Conservation (phyloP, 108 stramenopile genomes). For the Pseudonitzschia multistriata region DNA sequence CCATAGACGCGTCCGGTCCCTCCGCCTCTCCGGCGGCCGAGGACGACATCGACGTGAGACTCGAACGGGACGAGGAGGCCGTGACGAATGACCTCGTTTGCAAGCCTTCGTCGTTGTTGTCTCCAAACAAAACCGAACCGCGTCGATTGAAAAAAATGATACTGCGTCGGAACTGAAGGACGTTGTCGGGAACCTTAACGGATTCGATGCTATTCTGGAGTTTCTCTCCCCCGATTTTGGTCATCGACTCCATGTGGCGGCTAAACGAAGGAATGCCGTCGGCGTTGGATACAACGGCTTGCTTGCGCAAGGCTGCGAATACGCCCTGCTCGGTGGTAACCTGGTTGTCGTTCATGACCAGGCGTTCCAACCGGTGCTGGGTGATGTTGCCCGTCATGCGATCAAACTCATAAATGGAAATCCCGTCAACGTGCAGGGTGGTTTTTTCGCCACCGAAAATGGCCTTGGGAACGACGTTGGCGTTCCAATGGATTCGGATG, state of each 20-base stretch:
- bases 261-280: slow-evolving; percentile 34
- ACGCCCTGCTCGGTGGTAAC: slow-evolving; percentile 63
- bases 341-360: slow-evolving; percentile 68
- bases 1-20: background rate
- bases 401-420: slow-evolving; percentile 75
- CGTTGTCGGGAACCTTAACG: background rate
- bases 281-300: slow-evolving; percentile 27
- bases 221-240: background rate
- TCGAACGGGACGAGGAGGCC: slow-evolving; percentile 3
- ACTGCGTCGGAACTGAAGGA: slow-evolving; percentile 13
- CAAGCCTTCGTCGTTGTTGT: slow-evolving; percentile 3
- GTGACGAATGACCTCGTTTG: background rate
- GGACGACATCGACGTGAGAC: slow-evolving; percentile 7
- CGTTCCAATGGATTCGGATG: slow-evolving; percentile 84
- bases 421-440: slow-evolving; percentile 76
- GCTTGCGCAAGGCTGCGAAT: slow-evolving; percentile 46
- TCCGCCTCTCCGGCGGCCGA: slow-evolving; percentile 15
- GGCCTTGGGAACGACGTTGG: slow-evolving; percentile 68
- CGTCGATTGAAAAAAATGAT: background rate
- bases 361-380: slow-evolving; percentile 69
- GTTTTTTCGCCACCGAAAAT: slow-evolving; percentile 65
- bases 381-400: slow-evolving; percentile 60
- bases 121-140: slow-evolving; percentile 15
- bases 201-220: background rate
- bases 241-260: slow-evolving; percentile 10